Evolutionary conservation across 805 yeast species (phyloP), one percentile per base, ranked within the genome.

Genomic region (Candida jianshihensis): DNA sequence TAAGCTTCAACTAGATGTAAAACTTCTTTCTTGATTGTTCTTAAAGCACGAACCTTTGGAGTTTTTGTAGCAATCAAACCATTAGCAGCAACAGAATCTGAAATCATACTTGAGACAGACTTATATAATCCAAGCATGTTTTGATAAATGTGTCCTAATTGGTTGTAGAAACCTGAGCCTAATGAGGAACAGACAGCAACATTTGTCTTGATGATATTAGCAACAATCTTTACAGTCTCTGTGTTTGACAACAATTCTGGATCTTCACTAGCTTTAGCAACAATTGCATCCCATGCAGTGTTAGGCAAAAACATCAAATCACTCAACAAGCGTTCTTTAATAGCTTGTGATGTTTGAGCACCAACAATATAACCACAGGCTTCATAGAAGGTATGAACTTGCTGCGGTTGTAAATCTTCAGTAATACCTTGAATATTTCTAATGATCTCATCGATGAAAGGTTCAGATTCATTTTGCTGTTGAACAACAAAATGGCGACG

Each of bases 371-470:
- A 78, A 49, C 97, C 97, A 68, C 97, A 90, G 1, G 98, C 97
- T 64, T 85, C 96, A 60, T 92, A 92, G 57, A 92, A 92, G 2
- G 97, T 88, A 59, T 92, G 98, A 19, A 92, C 95, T 61, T 92
- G 99, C 59, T 90, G 97, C 18, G 99, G 96, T 53, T 81, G 90
- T 54, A 92, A 70, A 57, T 92, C 97, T 39, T 83, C 85, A 4
- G 97, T 92, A 40, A 88, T 89, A 29, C 70, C 67, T 60, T 84
- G 92, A 42, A 92, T 82, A 51, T 80, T 80, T 44, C 78, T 69
- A 35, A 92, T 87, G 44, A 92, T 89, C 48, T 87, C 95, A 55
- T 83, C 85, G 47, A 92, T 84, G 53, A 90, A 90, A 15, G 97
- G 96, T 56, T 82, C 95, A 7, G 73, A 58, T 64, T 94, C 97